Evolutionary conservation across 108 stramenopile genomes (phyloP).

Genomic region (Cyclotella atomus): DNA sequence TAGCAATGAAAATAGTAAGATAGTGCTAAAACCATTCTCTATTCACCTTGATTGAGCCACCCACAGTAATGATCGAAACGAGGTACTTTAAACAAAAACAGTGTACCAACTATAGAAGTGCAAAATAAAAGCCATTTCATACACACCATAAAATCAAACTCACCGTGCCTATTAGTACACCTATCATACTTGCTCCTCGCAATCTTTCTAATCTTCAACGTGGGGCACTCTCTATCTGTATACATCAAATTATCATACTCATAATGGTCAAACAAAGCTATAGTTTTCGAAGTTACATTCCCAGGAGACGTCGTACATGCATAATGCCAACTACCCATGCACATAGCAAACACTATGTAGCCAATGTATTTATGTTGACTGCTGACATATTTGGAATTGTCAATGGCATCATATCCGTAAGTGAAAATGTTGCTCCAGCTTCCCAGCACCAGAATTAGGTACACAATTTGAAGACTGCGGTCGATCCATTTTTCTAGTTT

Average conservation of each 20-base stretch:
- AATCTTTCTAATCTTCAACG: conserved; percentile 64
- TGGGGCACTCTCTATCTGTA: conserved; percentile 61
- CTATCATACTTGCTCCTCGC: conserved; percentile 88
- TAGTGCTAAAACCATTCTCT: no score
- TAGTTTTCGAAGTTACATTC: conserved; percentile 59
- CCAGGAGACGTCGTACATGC: conserved; percentile 68
- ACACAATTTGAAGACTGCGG: conserved; percentile 37
- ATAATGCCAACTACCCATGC: conserved; percentile 66
- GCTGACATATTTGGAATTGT: conserved; percentile 47
- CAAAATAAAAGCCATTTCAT: neutral
- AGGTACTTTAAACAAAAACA: conserved; percentile 9
- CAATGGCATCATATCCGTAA: conserved; percentile 73
- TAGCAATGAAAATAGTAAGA: no score
- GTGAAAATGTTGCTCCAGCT: conserved; percentile 75
- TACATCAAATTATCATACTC: conserved; percentile 84
- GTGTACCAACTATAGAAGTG: neutral
- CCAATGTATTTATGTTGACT: conserved; percentile 66
- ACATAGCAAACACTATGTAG: conserved; percentile 71
- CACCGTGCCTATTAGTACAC: conserved; percentile 58
- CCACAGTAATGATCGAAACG: conserved; percentile 93
- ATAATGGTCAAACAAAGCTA: conserved; percentile 80
- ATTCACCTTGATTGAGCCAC: conserved; percentile 76
- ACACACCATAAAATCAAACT: conserved; percentile 23
- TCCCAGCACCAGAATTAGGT: conserved; percentile 69
- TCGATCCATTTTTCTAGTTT: neutral